phyloP scores from a whole-genome alignment of 2,329 filamentous ascomycete species.

The Teratosphaeria nubilosa region DNA sequence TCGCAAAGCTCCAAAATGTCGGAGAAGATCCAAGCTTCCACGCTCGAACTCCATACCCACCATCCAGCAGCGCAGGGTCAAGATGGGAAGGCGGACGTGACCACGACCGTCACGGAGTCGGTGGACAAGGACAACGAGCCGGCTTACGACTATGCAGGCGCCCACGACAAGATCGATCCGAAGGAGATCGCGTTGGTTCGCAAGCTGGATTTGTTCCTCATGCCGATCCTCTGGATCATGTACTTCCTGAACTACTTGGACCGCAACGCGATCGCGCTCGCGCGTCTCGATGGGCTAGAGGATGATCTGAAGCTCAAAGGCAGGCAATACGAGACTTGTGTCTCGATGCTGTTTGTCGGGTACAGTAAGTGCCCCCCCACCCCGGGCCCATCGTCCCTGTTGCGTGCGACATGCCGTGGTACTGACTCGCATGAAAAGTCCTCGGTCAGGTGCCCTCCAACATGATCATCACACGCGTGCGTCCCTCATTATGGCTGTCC shows the following conservation, averaged over 20 bases:
- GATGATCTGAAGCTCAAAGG: conserved; percentile 32
- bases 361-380: conserved; percentile 9
- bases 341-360: conserved; percentile 35
- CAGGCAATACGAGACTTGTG: conserved; percentile 35
- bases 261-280: conserved; percentile 18
- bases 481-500: conserved; percentile 23
- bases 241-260: conserved; percentile 2
- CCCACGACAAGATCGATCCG: not conserved
- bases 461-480: conserved; percentile 26
- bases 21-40: too few relatives aligned
- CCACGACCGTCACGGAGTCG: too few relatives aligned
- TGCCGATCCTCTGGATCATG: not conserved
- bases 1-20: too few relatives aligned
- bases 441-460: conserved; percentile 29
- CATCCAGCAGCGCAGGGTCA: too few relatives aligned
- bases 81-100: too few relatives aligned
- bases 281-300: conserved; percentile 11
- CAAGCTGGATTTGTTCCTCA: not conserved
- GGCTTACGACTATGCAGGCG: not conserved
- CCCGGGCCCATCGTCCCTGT: too few relatives aligned
- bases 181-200: not conserved
- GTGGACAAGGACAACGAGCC: too few relatives aligned
- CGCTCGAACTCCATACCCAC: too few relatives aligned
- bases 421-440: conserved; percentile 2
- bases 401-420: too few relatives aligned